These are phyloP conservation scores for Persicaria tinctoria DNA, from an alignment of 148 eudicot species.

Conservation along the genomic window DNA sequence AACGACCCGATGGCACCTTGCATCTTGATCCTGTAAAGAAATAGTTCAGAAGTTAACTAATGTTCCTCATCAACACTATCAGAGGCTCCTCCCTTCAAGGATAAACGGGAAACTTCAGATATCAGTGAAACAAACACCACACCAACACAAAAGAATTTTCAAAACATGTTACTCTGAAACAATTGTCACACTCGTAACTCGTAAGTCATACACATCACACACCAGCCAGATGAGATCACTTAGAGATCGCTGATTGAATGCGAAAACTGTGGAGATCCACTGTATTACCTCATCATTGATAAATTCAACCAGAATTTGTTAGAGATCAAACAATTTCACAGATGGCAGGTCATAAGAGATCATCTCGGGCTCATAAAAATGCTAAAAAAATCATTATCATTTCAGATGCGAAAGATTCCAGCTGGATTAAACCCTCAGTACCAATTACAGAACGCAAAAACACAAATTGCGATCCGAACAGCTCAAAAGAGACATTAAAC, in stretches of 20 bases:
- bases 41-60: not conserved
- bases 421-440: not conserved
- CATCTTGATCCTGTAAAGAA: constrained; percentile 28
- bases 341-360: not conserved
- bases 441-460: not conserved
- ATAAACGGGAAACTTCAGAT: not conserved
- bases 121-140: not conserved
- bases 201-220: not conserved
- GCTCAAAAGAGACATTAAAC: not conserved
- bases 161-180: not conserved
- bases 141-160: not conserved
- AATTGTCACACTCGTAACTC: not conserved
- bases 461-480: not conserved
- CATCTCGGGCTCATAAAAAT: not conserved
- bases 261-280: not conserved
- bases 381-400: not conserved
- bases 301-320: not conserved
- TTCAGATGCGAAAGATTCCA: not conserved
- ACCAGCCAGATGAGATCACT: not conserved
- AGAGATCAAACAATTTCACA: not conserved
- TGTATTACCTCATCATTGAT: not conserved
- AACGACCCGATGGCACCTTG: constrained; percentile 64
- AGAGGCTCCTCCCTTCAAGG: not conserved
- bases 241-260: not conserved
- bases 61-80: not conserved